phyloP scores from a whole-genome alignment of 805 yeast species.

The Teunomyces kruisii region DNA sequence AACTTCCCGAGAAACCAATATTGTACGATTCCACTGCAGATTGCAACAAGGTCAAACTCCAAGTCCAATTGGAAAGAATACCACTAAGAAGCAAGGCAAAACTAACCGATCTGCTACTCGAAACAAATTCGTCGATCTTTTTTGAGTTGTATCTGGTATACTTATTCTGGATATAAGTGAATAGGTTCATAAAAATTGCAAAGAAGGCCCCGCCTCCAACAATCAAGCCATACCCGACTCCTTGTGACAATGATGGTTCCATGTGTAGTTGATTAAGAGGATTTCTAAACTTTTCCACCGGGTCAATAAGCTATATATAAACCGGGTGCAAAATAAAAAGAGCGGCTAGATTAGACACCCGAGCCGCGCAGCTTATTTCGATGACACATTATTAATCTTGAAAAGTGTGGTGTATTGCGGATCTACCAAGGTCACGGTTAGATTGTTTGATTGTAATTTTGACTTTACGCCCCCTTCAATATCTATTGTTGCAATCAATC shows the following conservation, averaged over 20 bases:
- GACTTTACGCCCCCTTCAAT: neutral
- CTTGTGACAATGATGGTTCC: constrained; percentile 16
- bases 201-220: constrained; percentile 18
- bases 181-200: constrained; percentile 14
- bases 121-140: constrained; percentile 17
- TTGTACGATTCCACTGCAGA: constrained; percentile 20
- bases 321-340: neutral
- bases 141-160: constrained; percentile 12
- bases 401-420: too few relatives aligned
- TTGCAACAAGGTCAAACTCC: constrained; percentile 25
- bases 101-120: constrained; percentile 16
- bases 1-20: constrained; percentile 22
- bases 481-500: neutral
- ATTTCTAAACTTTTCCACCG: too few relatives aligned
- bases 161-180: constrained; percentile 15
- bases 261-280: neutral
- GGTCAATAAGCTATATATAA: too few relatives aligned
- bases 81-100: constrained; percentile 17
- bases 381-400: too few relatives aligned
- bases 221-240: constrained; percentile 17
- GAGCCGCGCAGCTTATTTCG: too few relatives aligned
- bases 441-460: neutral
- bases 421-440: too few relatives aligned
- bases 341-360: neutral
- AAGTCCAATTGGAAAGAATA: constrained; percentile 28